phyloP scores from a whole-genome alignment of 306 rosid species.

The Cicer yamashitae region DNA sequence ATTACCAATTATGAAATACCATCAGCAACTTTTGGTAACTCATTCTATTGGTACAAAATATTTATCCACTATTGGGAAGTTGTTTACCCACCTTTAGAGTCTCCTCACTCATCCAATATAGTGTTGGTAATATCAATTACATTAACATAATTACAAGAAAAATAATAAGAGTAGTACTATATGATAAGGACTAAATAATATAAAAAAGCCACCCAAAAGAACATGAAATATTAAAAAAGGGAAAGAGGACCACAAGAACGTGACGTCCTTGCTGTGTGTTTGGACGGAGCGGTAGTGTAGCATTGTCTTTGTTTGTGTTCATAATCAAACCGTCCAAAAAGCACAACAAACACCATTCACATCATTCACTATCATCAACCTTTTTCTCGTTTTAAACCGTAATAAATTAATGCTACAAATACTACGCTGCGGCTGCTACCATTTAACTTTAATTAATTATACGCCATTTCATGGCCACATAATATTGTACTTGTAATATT shows the following conservation, averaged over 20 bases:
- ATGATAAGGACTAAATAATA: constrained; percentile 25
- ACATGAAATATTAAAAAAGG: constrained; percentile 35
- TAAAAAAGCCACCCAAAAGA: neutral
- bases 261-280: constrained; percentile 19
- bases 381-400: neutral
- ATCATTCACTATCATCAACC: constrained; percentile 22
- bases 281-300: constrained; percentile 2
- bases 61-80: too few relatives aligned
- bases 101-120: too few relatives aligned
- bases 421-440: neutral
- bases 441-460: constrained; percentile 10
- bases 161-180: too few relatives aligned
- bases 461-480: constrained; percentile 24
- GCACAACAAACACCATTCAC: constrained; percentile 1
- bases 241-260: constrained; percentile 43
- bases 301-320: constrained; percentile 42
- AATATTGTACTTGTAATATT: neutral
- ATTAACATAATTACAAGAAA: too few relatives aligned
- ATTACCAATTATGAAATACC: too few relatives aligned
- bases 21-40: too few relatives aligned
- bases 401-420: neutral
- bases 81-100: too few relatives aligned
- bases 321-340: constrained; percentile 46
- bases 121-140: too few relatives aligned
- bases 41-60: too few relatives aligned